Evolutionary conservation across 345 rosid species (phyloP).

Genomic region (Gossypium turneri): DNA sequence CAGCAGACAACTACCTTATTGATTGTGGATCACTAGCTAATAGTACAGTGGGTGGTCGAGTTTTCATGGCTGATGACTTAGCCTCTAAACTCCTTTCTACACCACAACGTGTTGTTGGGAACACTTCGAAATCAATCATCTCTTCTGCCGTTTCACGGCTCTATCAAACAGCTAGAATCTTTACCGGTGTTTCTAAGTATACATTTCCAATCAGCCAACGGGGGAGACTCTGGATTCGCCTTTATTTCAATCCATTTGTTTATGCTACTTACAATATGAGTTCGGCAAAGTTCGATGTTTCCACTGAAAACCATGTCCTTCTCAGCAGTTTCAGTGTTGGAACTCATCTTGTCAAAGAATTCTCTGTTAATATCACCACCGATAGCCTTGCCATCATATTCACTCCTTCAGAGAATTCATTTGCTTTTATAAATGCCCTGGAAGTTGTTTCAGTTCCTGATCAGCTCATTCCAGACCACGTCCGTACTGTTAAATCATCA

Average conservation of each 20-base stretch:
- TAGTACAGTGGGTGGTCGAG: slow-evolving; percentile 45
- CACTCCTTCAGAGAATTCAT: slow-evolving; percentile 47
- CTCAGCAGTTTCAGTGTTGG: slow-evolving; percentile 44
- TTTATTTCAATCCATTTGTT: slow-evolving; percentile 69
- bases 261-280: slow-evolving; percentile 50
- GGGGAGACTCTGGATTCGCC: slow-evolving; percentile 90
- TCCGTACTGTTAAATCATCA: slow-evolving; percentile 16
- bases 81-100: slow-evolving; percentile 49
- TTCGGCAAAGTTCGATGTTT: slow-evolving; percentile 52
- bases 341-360: slow-evolving; percentile 51
- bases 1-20: slow-evolving; percentile 65
- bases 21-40: slow-evolving; percentile 73
- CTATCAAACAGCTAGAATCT: slow-evolving; percentile 76
- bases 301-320: slow-evolving; percentile 46
- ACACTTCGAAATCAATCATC: slow-evolving; percentile 27
- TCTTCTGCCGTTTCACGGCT: slow-evolving; percentile 42
- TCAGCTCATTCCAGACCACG: slow-evolving; percentile 42
- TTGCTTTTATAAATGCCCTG: slow-evolving; percentile 67
- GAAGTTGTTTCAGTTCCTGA: slow-evolving; percentile 83
- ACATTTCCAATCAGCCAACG: slow-evolving; percentile 41
- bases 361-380: slow-evolving; percentile 49
- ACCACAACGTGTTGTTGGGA: slow-evolving; percentile 40
- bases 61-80: slow-evolving; percentile 56
- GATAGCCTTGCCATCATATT: slow-evolving; percentile 51
- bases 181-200: slow-evolving; percentile 54